Conservation (phyloP, 1,284 basidiomycete species). For the Pyrrhoderma noxium region DNA sequence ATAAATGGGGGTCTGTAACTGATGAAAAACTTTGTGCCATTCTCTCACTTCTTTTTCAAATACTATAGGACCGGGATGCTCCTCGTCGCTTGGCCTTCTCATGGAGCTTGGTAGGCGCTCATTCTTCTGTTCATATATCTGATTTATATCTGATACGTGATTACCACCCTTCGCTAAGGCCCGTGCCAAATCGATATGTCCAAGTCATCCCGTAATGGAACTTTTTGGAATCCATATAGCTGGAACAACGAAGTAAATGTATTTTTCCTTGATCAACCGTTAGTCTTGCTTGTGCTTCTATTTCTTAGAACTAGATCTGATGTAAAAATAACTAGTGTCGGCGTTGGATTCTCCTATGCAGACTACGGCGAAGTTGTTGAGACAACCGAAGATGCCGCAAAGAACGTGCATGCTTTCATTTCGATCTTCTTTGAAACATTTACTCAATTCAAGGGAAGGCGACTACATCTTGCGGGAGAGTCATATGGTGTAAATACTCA, state of each 20-base stretch:
- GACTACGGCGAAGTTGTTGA: constrained; percentile 48
- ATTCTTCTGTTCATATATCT: background rate
- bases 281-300: background rate
- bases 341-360: constrained; percentile 61
- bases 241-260: constrained; percentile 65
- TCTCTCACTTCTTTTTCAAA: constrained; percentile 4
- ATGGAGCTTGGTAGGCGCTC: constrained; percentile 50
- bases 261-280: constrained; percentile 65
- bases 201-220: constrained; percentile 32
- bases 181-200: constrained; percentile 22
- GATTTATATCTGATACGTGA: too few relatives aligned
- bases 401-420: constrained; percentile 65
- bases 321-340: constrained; percentile 37
- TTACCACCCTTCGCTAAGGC: constrained; percentile 8
- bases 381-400: constrained; percentile 67
- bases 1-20: constrained; percentile 50
- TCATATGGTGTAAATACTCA: constrained; percentile 45
- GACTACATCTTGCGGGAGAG: constrained; percentile 65
- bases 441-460: constrained; percentile 53
- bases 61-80: constrained; percentile 51
- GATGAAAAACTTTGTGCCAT: background rate
- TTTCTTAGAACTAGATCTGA: constrained; percentile 18
- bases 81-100: constrained; percentile 56
- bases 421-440: constrained; percentile 74
- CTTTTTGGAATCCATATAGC: constrained; percentile 51